A percentile compares a stretch with the other conserved stretches of the same genome.
These are phyloP conservation scores for Mucor piriformis DNA, from an alignment of 371 early-diverging fungal species.

Conservation along the genomic window DNA sequence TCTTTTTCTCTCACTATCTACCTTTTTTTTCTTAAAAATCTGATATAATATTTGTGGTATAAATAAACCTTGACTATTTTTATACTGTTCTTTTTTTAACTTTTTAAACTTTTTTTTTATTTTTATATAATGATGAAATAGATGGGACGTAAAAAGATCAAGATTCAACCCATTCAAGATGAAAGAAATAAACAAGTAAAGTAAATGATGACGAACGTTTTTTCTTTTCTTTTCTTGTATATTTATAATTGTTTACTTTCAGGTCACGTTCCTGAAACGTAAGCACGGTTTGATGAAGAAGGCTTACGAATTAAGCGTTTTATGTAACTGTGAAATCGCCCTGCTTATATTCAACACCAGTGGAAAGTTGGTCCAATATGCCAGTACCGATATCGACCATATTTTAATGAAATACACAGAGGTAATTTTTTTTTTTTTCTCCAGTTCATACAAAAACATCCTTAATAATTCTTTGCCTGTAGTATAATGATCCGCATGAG, in stretches of 20 bases:
- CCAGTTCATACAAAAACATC: too few relatives aligned
- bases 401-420: slow-evolving; percentile 91
- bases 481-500: slow-evolving; percentile 47
- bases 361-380: slow-evolving; percentile 92
- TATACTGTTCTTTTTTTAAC: slow-evolving; percentile 1
- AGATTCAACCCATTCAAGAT: slow-evolving; percentile 35
- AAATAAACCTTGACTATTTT: slow-evolving; percentile 3
- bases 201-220: background rate
- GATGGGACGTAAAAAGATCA: slow-evolving; percentile 40
- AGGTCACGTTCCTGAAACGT: slow-evolving; percentile 95
- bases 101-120: background rate
- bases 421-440: slow-evolving; percentile 30
- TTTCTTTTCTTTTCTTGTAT: too few relatives aligned
- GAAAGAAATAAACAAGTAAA: slow-evolving; percentile 35
- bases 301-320: slow-evolving; percentile 95
- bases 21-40: background rate
- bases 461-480: background rate
- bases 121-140: too few relatives aligned
- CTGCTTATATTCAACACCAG: slow-evolving; percentile 88
- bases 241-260: too few relatives aligned
- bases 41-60: background rate
- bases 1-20: background rate
- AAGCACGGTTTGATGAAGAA: slow-evolving; percentile 99
- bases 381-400: slow-evolving; percentile 89
- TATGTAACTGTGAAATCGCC: slow-evolving; percentile 97